Evolutionary conservation across 2,329 filamentous ascomycete genomes (phyloP), one percentile per base, ranked within the genome.

Genomic region (Venturia oleaginea): DNA sequence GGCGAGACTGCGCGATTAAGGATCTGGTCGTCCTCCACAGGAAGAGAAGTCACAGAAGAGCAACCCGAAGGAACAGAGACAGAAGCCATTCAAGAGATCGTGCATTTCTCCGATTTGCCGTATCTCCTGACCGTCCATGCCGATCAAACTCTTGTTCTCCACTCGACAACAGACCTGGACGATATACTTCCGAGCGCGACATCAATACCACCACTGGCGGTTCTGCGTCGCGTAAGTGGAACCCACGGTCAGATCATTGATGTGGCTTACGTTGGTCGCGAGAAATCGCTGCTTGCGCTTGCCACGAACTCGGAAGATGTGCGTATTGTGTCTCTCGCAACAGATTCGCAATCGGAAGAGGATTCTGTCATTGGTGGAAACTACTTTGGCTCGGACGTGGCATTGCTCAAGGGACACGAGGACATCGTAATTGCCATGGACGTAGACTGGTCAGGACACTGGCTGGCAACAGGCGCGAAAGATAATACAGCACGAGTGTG

Each of bases 241-340:
- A 97, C 94, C 7, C 92, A 97, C 74, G 95, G 99, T 73, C 94
- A 99, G 74, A 92, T 99, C 62, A 97, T 99, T 69, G 95, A 99
- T 72, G 79, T 99, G 40, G 90, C 88, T 37, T 97, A 94, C 71
- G 81, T 97, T 64, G 85, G 94, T 1, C 85, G 87, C 0, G 88
- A 96, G 70, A 86, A 85, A 65, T 93, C 91, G 2, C 78, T 95
- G 62, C 82, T 99, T 67, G 95, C 94, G 6, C 79, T 99, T 32
- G 94, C 93, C 7, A 97, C 93, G 2, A 99, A 99, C 74, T 91
- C 92, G 0, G 94, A 99, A 76, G 92, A 96, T 67, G 85, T 99
- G 63, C 86, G 93, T 59, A 83, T 99, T 65, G 86, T 99, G 3
- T 95, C 91, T 0, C 82, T 94, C 8, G 74, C 13, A 74, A 65